Conservation (phyloP, 2,329 filamentous ascomycete species). For the Mollisia scopiformis region DNA sequence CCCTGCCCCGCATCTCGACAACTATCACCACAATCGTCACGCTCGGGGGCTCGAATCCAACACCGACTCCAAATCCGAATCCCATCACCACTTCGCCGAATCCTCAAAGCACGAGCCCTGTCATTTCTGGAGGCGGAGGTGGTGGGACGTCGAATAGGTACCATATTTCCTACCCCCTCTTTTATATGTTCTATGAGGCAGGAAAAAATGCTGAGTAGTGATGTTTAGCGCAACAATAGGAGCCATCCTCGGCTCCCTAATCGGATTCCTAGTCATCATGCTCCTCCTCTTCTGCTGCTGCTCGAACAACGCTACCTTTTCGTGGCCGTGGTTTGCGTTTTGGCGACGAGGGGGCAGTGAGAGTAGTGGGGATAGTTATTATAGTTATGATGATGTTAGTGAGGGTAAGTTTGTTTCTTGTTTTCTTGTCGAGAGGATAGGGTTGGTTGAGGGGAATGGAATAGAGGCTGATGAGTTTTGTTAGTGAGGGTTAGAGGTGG, state of each 20-base stretch:
- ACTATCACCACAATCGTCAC: slow-evolving; percentile 15
- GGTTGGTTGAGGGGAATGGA: too few species aligned
- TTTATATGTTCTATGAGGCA: too few species aligned
- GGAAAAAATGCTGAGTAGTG: too few species aligned
- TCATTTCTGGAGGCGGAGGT: too few species aligned
- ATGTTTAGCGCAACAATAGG: slow-evolving; percentile 10
- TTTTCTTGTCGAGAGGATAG: too few species aligned
- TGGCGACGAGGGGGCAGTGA: too few species aligned
- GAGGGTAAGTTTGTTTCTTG: too few species aligned
- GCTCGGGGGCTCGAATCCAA: slow-evolving; percentile 10
- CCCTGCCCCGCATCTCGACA: slow-evolving; percentile 10
- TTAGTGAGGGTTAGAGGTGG: background rate
- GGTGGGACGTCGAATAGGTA: too few species aligned
- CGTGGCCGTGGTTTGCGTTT: background rate
- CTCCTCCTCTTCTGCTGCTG: slow-evolving; percentile 7
- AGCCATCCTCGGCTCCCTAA: slow-evolving; percentile 31
- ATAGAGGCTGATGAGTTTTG: too few species aligned
- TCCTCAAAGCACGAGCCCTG: too few species aligned
- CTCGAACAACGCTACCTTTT: background rate
- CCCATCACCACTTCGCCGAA: background rate
- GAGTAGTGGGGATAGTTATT: slow-evolving; percentile 10
- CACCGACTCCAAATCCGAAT: background rate
- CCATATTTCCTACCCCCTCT: too few species aligned
- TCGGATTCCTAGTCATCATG: slow-evolving; percentile 38
- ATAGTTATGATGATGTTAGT: background rate